phyloP scores from a whole-genome alignment of 257 asterid species.

The Rubia yunnanensis region DNA sequence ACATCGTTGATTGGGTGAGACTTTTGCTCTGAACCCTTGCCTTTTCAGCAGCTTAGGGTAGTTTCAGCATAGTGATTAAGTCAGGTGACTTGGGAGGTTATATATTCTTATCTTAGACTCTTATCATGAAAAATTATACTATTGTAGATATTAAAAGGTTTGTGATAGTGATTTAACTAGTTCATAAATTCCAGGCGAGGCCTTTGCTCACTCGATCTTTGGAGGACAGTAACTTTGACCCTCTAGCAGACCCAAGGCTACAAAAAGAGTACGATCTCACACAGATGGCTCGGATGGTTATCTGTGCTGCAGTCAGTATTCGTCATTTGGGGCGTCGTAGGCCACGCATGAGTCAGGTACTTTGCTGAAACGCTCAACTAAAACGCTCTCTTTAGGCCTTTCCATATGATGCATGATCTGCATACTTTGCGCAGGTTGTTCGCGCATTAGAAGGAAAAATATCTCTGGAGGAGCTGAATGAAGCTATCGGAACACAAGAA shows the following conservation, averaged over 20 bases:
- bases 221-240: slow-evolving; percentile 44
- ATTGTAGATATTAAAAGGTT: no score
- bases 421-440: slow-evolving; percentile 36
- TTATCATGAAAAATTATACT: no score
- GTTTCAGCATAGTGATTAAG: neutral
- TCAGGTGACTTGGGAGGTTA: no score
- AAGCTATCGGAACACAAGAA: slow-evolving; percentile 39
- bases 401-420: neutral
- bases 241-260: slow-evolving; percentile 65
- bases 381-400: neutral
- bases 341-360: slow-evolving; percentile 81
- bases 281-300: slow-evolving; percentile 75
- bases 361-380: no score
- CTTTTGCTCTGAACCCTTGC: slow-evolving; percentile 4
- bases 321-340: slow-evolving; percentile 81
- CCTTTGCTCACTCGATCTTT: slow-evolving; percentile 73
- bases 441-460: slow-evolving; percentile 63
- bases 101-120: no score
- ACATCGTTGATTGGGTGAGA: slow-evolving; percentile 88
- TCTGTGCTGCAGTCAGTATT: slow-evolving; percentile 77
- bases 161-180: neutral
- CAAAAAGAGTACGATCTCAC: slow-evolving; percentile 43
- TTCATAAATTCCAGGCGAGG: slow-evolving; percentile 52
- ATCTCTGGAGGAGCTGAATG: slow-evolving; percentile 42
- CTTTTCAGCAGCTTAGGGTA: neutral